Base-by-base conservation (phyloP, 371 early-diverging fungal species). In the Circinella umbellata region DNA sequence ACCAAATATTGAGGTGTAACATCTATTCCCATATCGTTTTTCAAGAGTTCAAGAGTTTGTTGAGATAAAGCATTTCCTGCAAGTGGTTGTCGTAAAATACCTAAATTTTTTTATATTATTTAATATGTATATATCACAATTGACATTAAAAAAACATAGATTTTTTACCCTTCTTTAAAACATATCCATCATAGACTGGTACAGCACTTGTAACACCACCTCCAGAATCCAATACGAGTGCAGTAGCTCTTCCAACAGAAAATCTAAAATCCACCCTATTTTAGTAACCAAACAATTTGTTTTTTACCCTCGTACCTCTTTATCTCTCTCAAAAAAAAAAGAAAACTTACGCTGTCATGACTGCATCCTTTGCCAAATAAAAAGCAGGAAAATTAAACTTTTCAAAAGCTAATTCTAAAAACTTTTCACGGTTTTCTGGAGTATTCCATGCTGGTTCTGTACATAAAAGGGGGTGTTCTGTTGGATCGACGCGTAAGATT, bases 151-250 rank as follows among this genome's bases (percentile, higher is more conserved):
- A 27, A 27, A 27, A 0, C 27, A 27, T 27, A 2, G 27, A 27
- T 27, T 27, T 27, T 27, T 37, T 71, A 74, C 93, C 95, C 84
- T 97, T 96, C 63, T 94, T 93, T 53, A 99, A 76, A 4, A 95
- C 94, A 76, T 93, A 97, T 39, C 99, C 99, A 70, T 99, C 99
- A 73, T 89, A 93, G 0, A 99, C 98, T 18, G 99, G 98, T 0
- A 94, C 93, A 4, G 92, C 97, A 72, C 93, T 93, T 4, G 97
- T 94, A 63, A 81, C 82, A 38, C 90, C 86, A 67, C 91, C 96
- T 13, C 99, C 99, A 14, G 93, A 93, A 74, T 98, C 98, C 62
- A 99, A 75, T 38, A 99, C 96, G 42, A 99, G 83, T 11, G 92
- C 96, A 13, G 96, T 94, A 17, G 94, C 86, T 64, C 89, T 82